These are phyloP conservation scores for Botrytis byssoidea DNA, from an alignment of 2,329 filamentous ascomycete genomes.

Conservation along the genomic window DNA sequence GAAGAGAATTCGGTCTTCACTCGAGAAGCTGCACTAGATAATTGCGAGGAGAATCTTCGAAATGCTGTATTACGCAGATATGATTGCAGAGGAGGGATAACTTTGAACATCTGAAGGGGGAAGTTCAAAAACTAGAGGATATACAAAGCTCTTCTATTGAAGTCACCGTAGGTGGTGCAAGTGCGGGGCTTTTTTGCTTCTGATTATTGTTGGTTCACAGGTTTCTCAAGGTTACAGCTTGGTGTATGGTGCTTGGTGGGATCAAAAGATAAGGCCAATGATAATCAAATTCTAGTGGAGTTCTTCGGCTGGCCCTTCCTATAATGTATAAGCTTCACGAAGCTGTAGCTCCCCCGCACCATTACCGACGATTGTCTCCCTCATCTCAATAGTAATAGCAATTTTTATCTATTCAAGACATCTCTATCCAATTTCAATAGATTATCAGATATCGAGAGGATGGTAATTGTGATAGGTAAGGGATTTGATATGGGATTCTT, in stretches of 20 bases:
- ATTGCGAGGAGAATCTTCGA: neutral
- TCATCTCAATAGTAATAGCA: neutral
- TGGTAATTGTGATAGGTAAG: neutral
- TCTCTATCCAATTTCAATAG: neutral
- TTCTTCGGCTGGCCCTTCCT: conserved; percentile 18
- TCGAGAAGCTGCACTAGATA: neutral
- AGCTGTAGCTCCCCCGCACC: conserved; percentile 1
- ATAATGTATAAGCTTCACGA: conserved; percentile 6
- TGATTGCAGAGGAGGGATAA: conserved; percentile 10
- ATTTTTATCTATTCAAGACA: neutral
- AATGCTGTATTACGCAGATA: conserved; percentile 9
- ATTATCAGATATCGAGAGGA: neutral
- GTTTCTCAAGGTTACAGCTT: conserved; percentile 3
- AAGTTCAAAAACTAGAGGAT: neutral
- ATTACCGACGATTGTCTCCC: neutral
- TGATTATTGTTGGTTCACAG: neutral
- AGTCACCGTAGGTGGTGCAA: conserved; percentile 2
- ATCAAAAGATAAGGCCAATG: conserved; percentile 16
- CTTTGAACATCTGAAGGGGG: conserved; percentile 14
- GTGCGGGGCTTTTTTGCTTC: conserved; percentile 9
- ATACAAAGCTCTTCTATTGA: conserved; percentile 1
- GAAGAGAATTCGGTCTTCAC: neutral
- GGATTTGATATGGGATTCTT: neutral
- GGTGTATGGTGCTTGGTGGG: neutral
- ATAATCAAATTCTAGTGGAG: neutral